Conservation (phyloP, 2,329 filamentous ascomycete genomes). For the Fusarium dlaminii region DNA sequence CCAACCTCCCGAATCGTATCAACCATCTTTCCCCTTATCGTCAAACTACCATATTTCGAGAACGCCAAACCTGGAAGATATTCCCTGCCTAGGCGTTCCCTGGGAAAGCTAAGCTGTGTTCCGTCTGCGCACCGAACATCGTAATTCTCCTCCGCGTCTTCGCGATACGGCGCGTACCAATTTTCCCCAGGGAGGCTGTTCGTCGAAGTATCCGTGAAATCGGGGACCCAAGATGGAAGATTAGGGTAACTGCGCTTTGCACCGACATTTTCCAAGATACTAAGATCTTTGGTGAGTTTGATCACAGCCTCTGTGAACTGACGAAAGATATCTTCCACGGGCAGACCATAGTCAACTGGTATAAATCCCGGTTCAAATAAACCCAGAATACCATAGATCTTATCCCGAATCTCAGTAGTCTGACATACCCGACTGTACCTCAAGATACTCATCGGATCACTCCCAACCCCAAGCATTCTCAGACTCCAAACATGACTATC, state of each 20-base stretch:
- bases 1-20: not conserved
- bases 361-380: conserved; percentile 7
- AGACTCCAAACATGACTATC: conserved; percentile 10
- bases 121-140: not conserved
- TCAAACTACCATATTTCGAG: not conserved
- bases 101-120: not conserved
- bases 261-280: not conserved
- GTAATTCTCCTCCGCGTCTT: not conserved
- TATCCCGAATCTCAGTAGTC: conserved; percentile 11
- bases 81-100: fast-evolving
- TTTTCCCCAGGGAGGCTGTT: not conserved
- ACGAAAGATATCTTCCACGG: conserved; percentile 7
- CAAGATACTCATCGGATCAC: conserved; percentile 4
- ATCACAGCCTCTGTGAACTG: conserved; percentile 10
- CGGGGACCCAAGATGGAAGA: conserved; percentile 21
- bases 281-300: not conserved
- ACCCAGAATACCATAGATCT: conserved; percentile 6
- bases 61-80: not conserved
- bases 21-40: conserved; percentile 1
- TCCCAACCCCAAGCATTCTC: not conserved
- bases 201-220: not conserved
- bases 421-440: conserved; percentile 11
- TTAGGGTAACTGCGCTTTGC: not conserved
- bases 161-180: not conserved
- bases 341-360: not conserved